Percentiles rank a stretch among this genome's conserved stretches.
phyloP scores from a whole-genome alignment of 1,139 yeast genomes.

The Scheffersomyces illinoinensis region DNA sequence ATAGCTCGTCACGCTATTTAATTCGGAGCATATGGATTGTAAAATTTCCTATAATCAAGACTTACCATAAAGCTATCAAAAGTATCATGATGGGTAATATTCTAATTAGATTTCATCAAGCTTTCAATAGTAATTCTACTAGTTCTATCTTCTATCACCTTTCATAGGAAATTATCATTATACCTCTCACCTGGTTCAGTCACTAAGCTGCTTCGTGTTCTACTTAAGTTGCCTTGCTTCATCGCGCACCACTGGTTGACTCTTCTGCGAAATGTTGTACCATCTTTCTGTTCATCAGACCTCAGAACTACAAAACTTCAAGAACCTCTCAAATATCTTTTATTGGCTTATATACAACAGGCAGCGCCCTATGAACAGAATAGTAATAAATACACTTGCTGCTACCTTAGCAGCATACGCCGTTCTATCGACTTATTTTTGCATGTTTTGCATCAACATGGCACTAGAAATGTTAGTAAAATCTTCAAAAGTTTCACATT shows the following conservation, averaged over 20 bases:
- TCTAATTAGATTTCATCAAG: too few relatives aligned
- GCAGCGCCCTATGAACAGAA: background rate
- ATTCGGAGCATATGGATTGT: background rate
- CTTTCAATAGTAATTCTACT: background rate
- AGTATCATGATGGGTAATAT: background rate
- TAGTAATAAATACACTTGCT: background rate
- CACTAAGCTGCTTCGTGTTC: background rate
- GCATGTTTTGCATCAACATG: constrained; percentile 51
- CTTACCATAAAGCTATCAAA: background rate
- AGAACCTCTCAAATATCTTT: background rate
- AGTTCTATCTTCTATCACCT: background rate
- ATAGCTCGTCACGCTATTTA: too few relatives aligned
- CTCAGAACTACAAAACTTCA: background rate
- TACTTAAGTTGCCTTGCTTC: background rate
- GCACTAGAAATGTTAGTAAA: constrained; percentile 37
- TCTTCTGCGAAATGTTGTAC: background rate
- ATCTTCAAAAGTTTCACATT: constrained; percentile 3
- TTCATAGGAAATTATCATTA: too few relatives aligned
- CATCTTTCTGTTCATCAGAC: background rate
- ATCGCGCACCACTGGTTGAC: background rate
- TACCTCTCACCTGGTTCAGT: background rate
- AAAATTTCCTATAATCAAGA: background rate
- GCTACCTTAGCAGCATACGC: background rate
- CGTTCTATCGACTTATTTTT: constrained; percentile 14
- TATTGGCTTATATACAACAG: background rate